Conservation (phyloP, 2,329 filamentous ascomycete species). For the Exophiala lecanii-corni region DNA sequence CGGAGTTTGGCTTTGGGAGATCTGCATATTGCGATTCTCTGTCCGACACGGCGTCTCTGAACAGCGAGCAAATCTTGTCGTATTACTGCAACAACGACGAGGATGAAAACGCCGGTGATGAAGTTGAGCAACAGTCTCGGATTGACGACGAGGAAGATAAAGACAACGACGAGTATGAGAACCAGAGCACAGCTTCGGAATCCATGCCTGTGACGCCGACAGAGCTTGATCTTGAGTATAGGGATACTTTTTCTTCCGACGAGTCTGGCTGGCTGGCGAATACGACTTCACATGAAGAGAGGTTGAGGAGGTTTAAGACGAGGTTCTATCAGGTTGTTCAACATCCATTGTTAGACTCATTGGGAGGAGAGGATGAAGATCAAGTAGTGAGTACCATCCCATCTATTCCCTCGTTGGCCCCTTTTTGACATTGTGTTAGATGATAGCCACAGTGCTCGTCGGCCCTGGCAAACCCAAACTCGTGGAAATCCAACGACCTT, state of each 20-base stretch:
- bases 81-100: conserved; percentile 17
- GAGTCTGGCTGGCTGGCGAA: conserved; percentile 24
- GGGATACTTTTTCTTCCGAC: conserved; percentile 8
- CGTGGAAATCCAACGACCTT: conserved; percentile 24
- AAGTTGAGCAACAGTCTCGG: too few species aligned
- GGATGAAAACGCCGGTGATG: not conserved
- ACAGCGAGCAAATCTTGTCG: conserved; percentile 22
- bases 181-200: conserved; percentile 14
- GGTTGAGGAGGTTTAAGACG: conserved; percentile 16
- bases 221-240: conserved; percentile 5
- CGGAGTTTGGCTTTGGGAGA: too few species aligned
- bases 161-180: too few species aligned
- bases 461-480: conserved; percentile 25
- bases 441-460: conserved; percentile 22
- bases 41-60: conserved; percentile 8
- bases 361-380: conserved; percentile 5
- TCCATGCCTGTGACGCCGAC: conserved; percentile 13
- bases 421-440: conserved; percentile 11
- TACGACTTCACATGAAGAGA: conserved; percentile 16
- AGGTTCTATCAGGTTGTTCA: conserved; percentile 21
- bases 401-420: not conserved
- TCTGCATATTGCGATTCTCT: too few species aligned
- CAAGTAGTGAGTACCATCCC: conserved; percentile 15
- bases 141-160: conserved; percentile 7
- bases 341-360: conserved; percentile 6